Evolutionary conservation across 2,329 filamentous ascomycete genomes (phyloP), one percentile per base, ranked within the genome.

Genomic region (Neopestalotiopsis clavispora): DNA sequence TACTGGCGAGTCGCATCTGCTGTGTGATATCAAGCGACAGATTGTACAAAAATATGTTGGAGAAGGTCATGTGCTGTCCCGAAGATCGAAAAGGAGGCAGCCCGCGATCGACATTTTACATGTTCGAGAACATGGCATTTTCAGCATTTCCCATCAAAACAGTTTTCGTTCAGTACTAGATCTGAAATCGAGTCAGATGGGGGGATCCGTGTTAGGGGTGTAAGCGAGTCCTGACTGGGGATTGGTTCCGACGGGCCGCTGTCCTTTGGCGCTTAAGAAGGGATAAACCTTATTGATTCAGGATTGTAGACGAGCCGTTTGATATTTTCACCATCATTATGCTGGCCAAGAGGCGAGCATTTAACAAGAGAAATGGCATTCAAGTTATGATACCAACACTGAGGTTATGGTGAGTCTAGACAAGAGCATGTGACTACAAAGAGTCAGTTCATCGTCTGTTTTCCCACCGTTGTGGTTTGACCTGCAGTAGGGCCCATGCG

Each of bases 1-100:
- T 38, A 62, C 59, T 62, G 59, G 59, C 59, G 59, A 62, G 30
- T 20, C 30, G 32, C 59, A 62, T 62, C 59, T 34, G 59, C 28
- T 34, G n/a, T 34, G n/a, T 34, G 28, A 34, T 49, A 62, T 40
- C 28, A 42, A 17, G n/a, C 4, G 60, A n/a, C 13, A 23, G 40
- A 49, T 20, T 49, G 61, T 17, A 32, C 34, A 20, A 30, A 9
- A 12, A 42, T 28, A 38, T 28, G 62, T 23, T 65, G 62, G 32
- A 40, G 45, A 40, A 38, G 14, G 7, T 34, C 10, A 62, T 38
- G 59, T 40, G 59, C 32, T 34, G 23, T 30, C 14, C 34, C 59
- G 59, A 62, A 28, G 28, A 20, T 30, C 17, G n/a, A 23, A 20
- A 62, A 20, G 62, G 62, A 65, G 62, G 62, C 62, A 65, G 38